phyloP scores from a whole-genome alignment of 2,329 filamentous ascomycete species.

The Thelonectria blattea region DNA sequence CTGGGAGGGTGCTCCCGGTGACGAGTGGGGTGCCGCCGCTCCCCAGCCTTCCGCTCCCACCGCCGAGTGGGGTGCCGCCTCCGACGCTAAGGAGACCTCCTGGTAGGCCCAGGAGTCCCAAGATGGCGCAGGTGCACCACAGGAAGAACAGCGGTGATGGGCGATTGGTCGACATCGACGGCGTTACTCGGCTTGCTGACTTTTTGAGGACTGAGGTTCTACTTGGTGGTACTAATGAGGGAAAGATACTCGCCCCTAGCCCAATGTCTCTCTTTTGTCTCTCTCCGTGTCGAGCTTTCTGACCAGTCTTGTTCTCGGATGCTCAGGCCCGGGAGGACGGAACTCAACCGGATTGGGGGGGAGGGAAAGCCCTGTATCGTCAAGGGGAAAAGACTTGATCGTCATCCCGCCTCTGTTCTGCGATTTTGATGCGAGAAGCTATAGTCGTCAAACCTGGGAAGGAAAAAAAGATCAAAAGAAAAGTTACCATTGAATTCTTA shows the following conservation, averaged over 20 bases:
- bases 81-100: conserved; percentile 53
- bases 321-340: conserved; percentile 20
- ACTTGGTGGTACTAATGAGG: conserved; percentile 90
- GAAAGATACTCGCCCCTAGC: conserved; percentile 87
- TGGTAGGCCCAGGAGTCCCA: conserved; percentile 51
- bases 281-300: conserved; percentile 26
- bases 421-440: conserved; percentile 38
- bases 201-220: conserved; percentile 50
- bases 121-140: conserved; percentile 19
- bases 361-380: conserved; percentile 99
- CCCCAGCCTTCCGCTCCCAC: conserved; percentile 54
- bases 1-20: conserved; percentile 63
- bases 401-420: conserved; percentile 68
- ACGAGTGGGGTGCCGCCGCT: conserved; percentile 70
- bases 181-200: conserved; percentile 38
- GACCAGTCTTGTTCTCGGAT: conserved; percentile 24
- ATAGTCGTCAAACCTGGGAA: conserved; percentile 34
- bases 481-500: conserved; percentile 22
- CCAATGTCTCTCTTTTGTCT: conserved; percentile 29
- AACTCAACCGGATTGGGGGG: conserved; percentile 41
- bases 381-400: conserved; percentile 86
- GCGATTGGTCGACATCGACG: conserved; percentile 36
- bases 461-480: conserved; percentile 28
- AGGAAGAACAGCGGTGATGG: conserved; percentile 24
- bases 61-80: conserved; percentile 71